Evolutionary conservation across 305 asterid genomes (phyloP).

Genomic region (Salvia sclarea): DNA sequence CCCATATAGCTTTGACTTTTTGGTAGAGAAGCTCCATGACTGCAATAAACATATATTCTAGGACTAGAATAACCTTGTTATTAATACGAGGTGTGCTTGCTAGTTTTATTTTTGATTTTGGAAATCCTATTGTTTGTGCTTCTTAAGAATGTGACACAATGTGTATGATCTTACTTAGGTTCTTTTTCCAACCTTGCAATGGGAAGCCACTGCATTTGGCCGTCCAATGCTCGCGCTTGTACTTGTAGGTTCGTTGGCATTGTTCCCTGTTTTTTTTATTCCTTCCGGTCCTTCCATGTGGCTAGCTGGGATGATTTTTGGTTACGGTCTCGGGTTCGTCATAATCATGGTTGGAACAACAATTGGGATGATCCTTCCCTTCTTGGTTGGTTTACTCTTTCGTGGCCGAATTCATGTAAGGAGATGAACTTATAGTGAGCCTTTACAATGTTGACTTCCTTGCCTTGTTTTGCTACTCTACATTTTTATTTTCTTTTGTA

Average conservation of each 20-base stretch:
- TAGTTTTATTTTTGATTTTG: neutral
- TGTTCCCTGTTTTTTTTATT: constrained; percentile 66
- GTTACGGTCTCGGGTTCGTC: constrained; percentile 75
- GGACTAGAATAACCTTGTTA: neutral
- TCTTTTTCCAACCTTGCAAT: constrained; percentile 59
- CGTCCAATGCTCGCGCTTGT: constrained; percentile 64
- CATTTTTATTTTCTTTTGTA: neutral
- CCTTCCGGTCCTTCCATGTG: constrained; percentile 90
- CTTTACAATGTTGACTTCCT: neutral
- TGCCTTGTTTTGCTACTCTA: neutral
- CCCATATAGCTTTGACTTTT: neutral
- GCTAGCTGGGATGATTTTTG: constrained; percentile 90
- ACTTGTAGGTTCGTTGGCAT: constrained; percentile 62
- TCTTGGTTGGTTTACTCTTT: constrained; percentile 66
- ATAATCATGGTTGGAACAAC: constrained; percentile 68
- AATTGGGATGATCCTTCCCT: constrained; percentile 72
- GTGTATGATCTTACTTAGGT: constrained; percentile 36
- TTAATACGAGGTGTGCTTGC: neutral
- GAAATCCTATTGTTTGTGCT: neutral
- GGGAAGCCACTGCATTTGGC: constrained; percentile 80
- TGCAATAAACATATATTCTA: neutral
- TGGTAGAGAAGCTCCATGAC: neutral
- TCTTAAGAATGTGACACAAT: neutral
- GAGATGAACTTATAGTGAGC: neutral
- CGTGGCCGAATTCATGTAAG: constrained; percentile 74